phyloP scores from a whole-genome alignment of 2,329 filamentous ascomycete species.

The Arthrobotrys entomopaga region DNA sequence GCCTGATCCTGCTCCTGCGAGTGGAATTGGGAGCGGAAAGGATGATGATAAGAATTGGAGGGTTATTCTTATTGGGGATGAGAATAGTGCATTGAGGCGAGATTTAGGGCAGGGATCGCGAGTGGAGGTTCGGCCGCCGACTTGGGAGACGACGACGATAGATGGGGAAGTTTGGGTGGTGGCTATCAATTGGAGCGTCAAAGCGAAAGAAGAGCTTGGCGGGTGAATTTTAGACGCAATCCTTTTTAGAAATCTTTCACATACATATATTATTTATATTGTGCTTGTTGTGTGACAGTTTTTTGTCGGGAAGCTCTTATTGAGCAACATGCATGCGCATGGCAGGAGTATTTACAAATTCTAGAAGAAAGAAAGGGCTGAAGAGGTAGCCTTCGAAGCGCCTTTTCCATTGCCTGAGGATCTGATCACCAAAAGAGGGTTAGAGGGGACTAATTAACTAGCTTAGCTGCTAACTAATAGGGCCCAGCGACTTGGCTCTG shows the following conservation, averaged over 20 bases:
- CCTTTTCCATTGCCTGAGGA: conserved; percentile 1
- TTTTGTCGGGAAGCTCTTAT: too few species aligned
- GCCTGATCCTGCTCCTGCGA: conserved; percentile 3
- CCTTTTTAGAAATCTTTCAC: not conserved
- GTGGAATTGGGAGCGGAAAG: not conserved
- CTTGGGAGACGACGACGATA: conserved; percentile 24
- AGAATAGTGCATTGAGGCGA: conserved; percentile 42
- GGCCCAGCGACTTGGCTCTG: not conserved
- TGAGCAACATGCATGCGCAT: too few species aligned
- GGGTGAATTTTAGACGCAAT: conserved; percentile 1
- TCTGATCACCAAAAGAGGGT: conserved; percentile 1
- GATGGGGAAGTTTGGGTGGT: conserved; percentile 37
- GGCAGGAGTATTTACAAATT: too few species aligned
- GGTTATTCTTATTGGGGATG: conserved; percentile 51
- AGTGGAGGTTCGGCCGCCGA: conserved; percentile 49
- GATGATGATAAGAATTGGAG: not conserved
- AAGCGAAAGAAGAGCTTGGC: conserved; percentile 14
- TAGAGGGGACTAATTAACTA: too few species aligned
- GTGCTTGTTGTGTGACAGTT: not conserved
- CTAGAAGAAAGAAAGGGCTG: too few species aligned
- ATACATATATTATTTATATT: too few species aligned
- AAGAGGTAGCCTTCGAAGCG: too few species aligned
- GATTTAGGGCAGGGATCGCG: conserved; percentile 28
- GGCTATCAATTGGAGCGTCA: conserved; percentile 44
- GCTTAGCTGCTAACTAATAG: not conserved